A percentile compares a stretch with the other conserved stretches of the same genome.
These are phyloP conservation scores for Fraxinus nigra DNA, from an alignment of 305 asterid species.

Conservation along the genomic window DNA sequence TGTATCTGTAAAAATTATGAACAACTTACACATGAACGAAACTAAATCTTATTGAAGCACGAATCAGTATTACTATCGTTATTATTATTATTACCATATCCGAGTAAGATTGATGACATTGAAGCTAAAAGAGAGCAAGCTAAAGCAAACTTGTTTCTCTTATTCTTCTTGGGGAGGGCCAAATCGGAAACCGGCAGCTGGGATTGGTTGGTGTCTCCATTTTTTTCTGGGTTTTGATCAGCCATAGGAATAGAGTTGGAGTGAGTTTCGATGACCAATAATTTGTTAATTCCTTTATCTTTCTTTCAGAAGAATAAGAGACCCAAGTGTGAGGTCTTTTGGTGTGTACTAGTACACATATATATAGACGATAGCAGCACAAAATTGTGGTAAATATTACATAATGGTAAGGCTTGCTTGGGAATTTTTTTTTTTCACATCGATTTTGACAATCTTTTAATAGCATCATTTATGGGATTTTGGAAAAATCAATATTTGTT, in stretches of 20 bases:
- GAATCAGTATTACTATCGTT: neutral
- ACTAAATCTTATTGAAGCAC: neutral
- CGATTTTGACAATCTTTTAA: no score
- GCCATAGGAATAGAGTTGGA: neutral
- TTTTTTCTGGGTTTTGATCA: neutral
- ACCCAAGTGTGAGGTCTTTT: neutral
- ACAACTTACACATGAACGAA: neutral
- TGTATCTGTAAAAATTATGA: constrained; percentile 27
- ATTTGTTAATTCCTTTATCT: neutral
- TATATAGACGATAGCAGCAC: neutral
- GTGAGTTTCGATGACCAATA: neutral
- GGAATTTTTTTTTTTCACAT: no score
- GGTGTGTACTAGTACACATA: neutral
- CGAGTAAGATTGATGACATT: neutral
- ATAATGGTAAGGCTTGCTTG: neutral
- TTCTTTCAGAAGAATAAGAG: neutral
- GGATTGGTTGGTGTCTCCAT: neutral
- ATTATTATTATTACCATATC: neutral
- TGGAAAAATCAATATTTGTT: no score
- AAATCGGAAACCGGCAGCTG: neutral
- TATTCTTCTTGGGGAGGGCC: neutral
- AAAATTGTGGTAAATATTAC: no score
- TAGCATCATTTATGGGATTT: no score
- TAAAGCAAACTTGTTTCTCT: neutral
- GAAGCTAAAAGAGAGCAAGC: neutral